Conservation (phyloP, 2,329 filamentous ascomycete genomes). For the Fusarium oxysporum region DNA sequence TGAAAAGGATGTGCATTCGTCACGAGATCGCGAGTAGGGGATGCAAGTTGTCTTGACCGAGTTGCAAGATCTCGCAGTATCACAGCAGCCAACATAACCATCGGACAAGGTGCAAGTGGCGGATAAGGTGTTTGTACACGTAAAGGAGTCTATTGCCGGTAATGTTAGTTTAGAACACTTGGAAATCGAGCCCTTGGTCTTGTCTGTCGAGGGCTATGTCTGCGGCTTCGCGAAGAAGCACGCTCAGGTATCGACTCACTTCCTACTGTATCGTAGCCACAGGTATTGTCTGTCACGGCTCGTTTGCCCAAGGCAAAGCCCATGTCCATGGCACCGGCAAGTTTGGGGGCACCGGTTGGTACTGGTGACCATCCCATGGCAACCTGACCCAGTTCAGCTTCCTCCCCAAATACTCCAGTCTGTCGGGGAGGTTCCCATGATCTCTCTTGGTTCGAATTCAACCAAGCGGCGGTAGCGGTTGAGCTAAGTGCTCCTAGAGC, state of each 20-base stretch:
- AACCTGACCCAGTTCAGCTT: conserved; percentile 39
- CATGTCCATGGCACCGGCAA: conserved; percentile 48
- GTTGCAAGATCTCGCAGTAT: conserved; percentile 44
- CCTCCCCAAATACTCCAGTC: conserved; percentile 32
- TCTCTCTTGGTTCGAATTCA: conserved; percentile 40
- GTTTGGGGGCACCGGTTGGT: conserved; percentile 48
- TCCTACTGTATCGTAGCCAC: conserved; percentile 47
- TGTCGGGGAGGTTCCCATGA: conserved; percentile 48
- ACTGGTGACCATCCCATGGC: conserved; percentile 48
- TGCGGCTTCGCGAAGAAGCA: background rate
- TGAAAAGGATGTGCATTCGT: conserved; percentile 41
- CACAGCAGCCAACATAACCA: conserved; percentile 50
- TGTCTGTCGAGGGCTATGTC: background rate
- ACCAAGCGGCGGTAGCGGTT: conserved; percentile 38
- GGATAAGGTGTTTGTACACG: conserved; percentile 41
- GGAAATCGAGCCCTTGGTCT: background rate
- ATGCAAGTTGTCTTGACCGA: conserved; percentile 50
- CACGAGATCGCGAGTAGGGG: conserved; percentile 43
- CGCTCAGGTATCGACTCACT: conserved; percentile 42
- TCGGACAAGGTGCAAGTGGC: conserved; percentile 45
- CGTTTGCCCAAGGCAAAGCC: conserved; percentile 46
- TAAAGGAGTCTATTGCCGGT: conserved; percentile 43
- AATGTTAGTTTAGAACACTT: background rate
- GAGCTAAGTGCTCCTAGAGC: conserved; percentile 42
- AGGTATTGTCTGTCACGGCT: conserved; percentile 43